Base-by-base conservation (phyloP, 2,329 filamentous ascomycete species). In the Aspergillus eucalypticola region DNA sequence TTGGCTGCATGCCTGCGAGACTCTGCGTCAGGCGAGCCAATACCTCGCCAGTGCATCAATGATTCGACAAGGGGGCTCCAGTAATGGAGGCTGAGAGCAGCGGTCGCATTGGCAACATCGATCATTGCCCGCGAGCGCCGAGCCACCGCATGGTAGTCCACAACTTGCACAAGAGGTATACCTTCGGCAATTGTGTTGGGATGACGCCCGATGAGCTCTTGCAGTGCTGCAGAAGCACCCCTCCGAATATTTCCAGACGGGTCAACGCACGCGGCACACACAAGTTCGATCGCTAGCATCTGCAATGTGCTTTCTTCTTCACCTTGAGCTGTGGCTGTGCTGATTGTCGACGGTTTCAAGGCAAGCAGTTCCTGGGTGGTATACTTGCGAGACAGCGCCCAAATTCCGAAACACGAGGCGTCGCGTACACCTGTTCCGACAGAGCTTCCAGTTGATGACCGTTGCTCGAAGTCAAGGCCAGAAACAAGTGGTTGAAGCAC, bases 331-430 rank as follows among this genome's bases (percentile, higher is more conserved):
- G 69, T 70, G 8, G 73, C 60, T 0, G 72, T 67, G 25, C 69
- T 70, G 8, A 77, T 68, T 8, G 64, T 58, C 41, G 71, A 67
- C 3, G 67, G 54, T 1, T 85, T 79, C 1, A 96, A 84, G 0
- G 81, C 80, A 10, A 89, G 81, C 6, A 98, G 82, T 73, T 98
- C 94, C 0, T 80, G 71, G 0, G 92, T 96, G 1, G 86, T 88
- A 69, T 98, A 99, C 57, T 94, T 88, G 58, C 95, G 85, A 21
- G 94, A 91, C 7, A 98, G 75, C 1, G 93, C 90, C 95, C 95
- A 99, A 23, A 98, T 89, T 6, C 95, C 95, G 73, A 98, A 99
- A 73, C 93, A 97, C 3, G 95, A 92, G 11, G 95, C 94, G 78
- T 99, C 95, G 50, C 95, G 87, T 15, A 99, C 93, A 67, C 96